Evolutionary conservation across 495 filamentous ascomycete genomes (phyloP), one percentile per base, ranked within the genome.

Genomic region (Xeromyces bisporus): DNA sequence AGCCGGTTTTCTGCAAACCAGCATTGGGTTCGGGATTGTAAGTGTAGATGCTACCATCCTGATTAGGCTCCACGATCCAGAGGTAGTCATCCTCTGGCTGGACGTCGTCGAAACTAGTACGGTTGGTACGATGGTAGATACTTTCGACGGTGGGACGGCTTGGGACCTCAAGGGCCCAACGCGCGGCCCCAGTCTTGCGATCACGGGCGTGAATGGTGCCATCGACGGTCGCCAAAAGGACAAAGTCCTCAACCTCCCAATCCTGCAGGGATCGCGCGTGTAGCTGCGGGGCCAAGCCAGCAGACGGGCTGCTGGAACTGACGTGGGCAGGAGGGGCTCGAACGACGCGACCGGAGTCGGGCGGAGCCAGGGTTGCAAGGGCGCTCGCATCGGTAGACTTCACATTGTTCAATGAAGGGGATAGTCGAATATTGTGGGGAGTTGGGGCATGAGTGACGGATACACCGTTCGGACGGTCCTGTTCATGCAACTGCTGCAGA

Each of bases 191-290:
- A 35, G 73, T 86, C 50, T 79, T 80, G 41, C 89, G 69, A 60
- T 94, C 84, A 58, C 75, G 72, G 47, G 91, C 89, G 65, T 93
- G 80, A 52, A 97, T 72, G 38, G 79, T 80, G 62, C 89, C 89
- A 64, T 96, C 83, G 66, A 97, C 78, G 69, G 91, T 96, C 79
- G 91, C 85, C 77, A 97, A 62, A 64, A 97, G 79, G 54, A 96
- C 80, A 73, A 94, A 91, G 62, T 96, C 86, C 79, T 96, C 87
- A 59, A 93, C 85, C 73, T 93, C 82, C 86, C 85, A 96, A 50
- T 94, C 89, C 70, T 91, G 77, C 68, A 96, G 57, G 57, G 75
- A 86, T 72, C 85, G 85, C 83, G 85, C 85, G 71, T 71, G 59
- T 49, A 71, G 73, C 70, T 73, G 77, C 71, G 79, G 71, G 60